Evolutionary conservation across 345 rosid species (phyloP), one percentile per base, ranked within the genome.

Genomic region (Trapa incisa): DNA sequence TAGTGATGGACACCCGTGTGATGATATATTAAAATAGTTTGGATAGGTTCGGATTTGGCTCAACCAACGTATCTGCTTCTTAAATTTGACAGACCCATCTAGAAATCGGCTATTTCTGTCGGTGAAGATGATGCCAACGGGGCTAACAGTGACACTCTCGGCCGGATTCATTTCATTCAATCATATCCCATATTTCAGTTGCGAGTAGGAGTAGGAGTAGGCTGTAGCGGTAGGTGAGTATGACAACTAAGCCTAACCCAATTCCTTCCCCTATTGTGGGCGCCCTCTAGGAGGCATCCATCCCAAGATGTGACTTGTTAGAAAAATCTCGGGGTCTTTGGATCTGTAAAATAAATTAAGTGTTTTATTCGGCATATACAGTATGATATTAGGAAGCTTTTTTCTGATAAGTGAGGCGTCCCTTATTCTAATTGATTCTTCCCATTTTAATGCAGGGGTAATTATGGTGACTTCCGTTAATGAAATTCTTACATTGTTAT

Each of bases 51-150:
- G 33, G 60, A 54, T 54, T 54, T 54, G 11, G 14, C 37, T 32
- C 63, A 58, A 58, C 63, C 8, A 58, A 58, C 38, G 38, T 32
- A 58, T 11, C 63, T 58, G 37, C 63, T n/a, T 58, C 63, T 58
- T 58, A 58, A 58, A 58, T 58, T 58, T 58, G 37, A 32, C 63
- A 13, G 15, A 58, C 35, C 33, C 9, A 58, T 33, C 33, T 1
- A 22, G 29, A 22, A 22, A 22, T 22, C 7, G 60, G 33, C 11
- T 22, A 1, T n/a, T 22, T 54, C 22, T 54, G 60, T 54, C 60
- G 10, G 60, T 22, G 60, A 17, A 33, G 60, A 35, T 54, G 60
- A 54, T 54, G 17, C 57, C 29, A 6, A 22, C 2, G 35, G 11
- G 35, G 29, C 29, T 22, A 22, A 22, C 29, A 22, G 29, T 22